These are phyloP conservation scores for Jackrogersella multiformis DNA, from an alignment of 495 filamentous ascomycete genomes.

Conservation along the genomic window DNA sequence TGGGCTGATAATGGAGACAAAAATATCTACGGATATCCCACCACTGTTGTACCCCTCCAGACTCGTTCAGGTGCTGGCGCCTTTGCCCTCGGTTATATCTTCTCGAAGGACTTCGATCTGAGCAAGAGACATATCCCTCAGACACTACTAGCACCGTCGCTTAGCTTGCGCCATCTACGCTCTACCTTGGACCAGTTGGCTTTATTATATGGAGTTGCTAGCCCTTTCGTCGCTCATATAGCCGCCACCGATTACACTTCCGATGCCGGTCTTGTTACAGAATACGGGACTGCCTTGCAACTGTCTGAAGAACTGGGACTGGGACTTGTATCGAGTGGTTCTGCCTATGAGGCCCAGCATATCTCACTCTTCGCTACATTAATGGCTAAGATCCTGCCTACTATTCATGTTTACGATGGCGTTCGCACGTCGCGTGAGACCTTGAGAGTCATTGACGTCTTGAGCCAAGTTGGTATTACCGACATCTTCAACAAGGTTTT, in stretches of 20 bases:
- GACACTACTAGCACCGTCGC: conserved; percentile 83
- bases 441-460: conserved; percentile 82
- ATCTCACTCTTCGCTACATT: conserved; percentile 92
- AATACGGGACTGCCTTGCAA: conserved; percentile 83
- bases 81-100: conserved; percentile 95
- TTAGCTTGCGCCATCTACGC: conserved; percentile 81
- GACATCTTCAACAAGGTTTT: conserved; percentile 74
- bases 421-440: conserved; percentile 87
- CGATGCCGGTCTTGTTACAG: conserved; percentile 75
- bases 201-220: conserved; percentile 86
- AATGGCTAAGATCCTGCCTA: conserved; percentile 79
- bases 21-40: conserved; percentile 84
- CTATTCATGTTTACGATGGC: conserved; percentile 92
- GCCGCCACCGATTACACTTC: conserved; percentile 91
- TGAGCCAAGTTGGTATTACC: conserved; percentile 76
- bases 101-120: conserved; percentile 92
- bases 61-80: conserved; percentile 88
- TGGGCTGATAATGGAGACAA: conserved; percentile 73
- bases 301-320: conserved; percentile 92
- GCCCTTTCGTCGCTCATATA: conserved; percentile 90
- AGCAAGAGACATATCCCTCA: conserved; percentile 92
- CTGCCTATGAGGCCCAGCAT: conserved; percentile 90
- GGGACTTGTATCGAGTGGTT: conserved; percentile 84
- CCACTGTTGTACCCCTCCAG: conserved; percentile 81
- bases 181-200: conserved; percentile 88